These are phyloP conservation scores for Pythium aristosporum DNA, from an alignment of 352 stramenopile species.

Conservation along the genomic window DNA sequence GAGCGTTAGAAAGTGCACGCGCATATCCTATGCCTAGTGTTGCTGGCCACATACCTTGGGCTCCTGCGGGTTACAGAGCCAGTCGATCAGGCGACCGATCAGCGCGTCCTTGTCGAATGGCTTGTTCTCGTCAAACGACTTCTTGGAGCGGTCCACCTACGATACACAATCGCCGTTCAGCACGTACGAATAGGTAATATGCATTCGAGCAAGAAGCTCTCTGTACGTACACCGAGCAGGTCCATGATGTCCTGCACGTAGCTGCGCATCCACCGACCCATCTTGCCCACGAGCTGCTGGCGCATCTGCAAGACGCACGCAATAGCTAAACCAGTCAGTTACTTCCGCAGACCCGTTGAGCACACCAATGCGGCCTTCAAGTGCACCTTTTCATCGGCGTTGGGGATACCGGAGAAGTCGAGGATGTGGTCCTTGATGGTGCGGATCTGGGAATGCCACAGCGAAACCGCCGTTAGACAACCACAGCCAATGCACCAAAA, in stretches of 20 bases:
- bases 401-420: conserved; percentile 64
- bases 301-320: conserved; percentile 37
- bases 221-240: conserved; percentile 51
- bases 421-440: conserved; percentile 81
- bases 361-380: background rate
- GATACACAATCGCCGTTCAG: background rate
- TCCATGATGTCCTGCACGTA: conserved; percentile 82
- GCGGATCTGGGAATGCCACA: conserved; percentile 44
- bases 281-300: conserved; percentile 58
- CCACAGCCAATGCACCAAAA: background rate
- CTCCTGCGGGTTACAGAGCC: conserved; percentile 63
- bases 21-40: background rate
- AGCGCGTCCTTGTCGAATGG: conserved; percentile 61
- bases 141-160: conserved; percentile 83
- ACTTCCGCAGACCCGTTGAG: background rate
- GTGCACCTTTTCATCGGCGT: conserved; percentile 65
- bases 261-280: conserved; percentile 62
- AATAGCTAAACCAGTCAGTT: background rate
- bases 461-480: background rate
- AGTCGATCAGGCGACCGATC: conserved; percentile 69
- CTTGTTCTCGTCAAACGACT: conserved; percentile 76
- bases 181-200: too few species aligned
- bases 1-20: background rate
- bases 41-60: conserved; percentile 35
- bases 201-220: too few species aligned